Evolutionary conservation across 768 basidiomycete species (phyloP), one percentile per base, ranked within the genome.

Genomic region (Mycena metata): DNA sequence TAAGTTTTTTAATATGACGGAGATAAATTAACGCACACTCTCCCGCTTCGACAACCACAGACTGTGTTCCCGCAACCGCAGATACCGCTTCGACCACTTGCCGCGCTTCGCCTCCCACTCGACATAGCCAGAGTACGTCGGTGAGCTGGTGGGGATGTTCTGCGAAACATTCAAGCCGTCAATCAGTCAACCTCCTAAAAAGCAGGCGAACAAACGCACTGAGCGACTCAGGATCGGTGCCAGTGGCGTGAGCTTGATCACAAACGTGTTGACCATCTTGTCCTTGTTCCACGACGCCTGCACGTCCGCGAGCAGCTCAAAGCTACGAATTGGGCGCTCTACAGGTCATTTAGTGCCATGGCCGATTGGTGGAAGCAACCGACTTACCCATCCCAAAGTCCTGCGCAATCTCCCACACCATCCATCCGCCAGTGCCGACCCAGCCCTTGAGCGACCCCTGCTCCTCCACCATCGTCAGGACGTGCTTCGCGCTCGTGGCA

Each of bases 81-180:
- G 83, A 89, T 91, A 96, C 39, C 95, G 88, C 80, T 98, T 98
- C 63, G 84, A 91, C 98, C 97, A 99, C 79, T 98, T 98, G 41
- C 96, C 96, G 66, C 91, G 89, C 81, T 97, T 98, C 50, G 83
- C 84, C 82, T 97, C 95, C 87, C 90, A 93, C 77, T 98, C 94
- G 26, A 98, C 89, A 74, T 90, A 96, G 8, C 91, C 83, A 42
- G 82, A 81, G 74, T 82, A 78, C 23, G 77, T 80, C 9, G 86
- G 83, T 26, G 85, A 80, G 69, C 80, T 84, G n/a, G 85, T 79
- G 21, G 82, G 84, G 19, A 82, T 81, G 58, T 80, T 79, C 81
- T 81, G 60, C n/a, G 49, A 70, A 24, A 71, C 30, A 30, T 30
- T 30, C 30, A 30, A 30, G 30, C 30, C 30, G 30, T 30, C 66